A percentile compares a stretch with the other conserved stretches of the same genome.
Evolutionary conservation across 345 rosid species (phyloP).

Genomic region (Citrus reticulata): DNA sequence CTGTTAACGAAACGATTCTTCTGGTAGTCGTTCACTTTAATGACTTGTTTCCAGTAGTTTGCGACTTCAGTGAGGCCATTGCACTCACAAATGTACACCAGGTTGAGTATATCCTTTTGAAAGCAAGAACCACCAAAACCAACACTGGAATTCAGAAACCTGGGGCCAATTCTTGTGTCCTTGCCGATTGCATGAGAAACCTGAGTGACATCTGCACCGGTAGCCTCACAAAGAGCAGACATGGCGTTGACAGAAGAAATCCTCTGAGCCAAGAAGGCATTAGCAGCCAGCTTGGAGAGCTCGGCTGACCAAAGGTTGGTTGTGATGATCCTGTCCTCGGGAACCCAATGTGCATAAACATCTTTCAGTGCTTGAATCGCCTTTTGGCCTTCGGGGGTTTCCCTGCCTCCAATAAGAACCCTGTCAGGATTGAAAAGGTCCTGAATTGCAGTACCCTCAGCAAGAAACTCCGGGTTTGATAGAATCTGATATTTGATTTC

Average conservation of each 20-base stretch:
- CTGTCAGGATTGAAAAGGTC: constrained; percentile 74
- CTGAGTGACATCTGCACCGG: constrained; percentile 71
- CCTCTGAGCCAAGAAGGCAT: constrained; percentile 84
- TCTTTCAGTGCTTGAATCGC: constrained; percentile 62
- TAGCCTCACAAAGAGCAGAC: constrained; percentile 86
- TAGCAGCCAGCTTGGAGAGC: constrained; percentile 85
- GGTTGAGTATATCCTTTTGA: constrained; percentile 73
- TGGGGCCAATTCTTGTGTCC: constrained; percentile 72
- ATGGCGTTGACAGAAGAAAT: constrained; percentile 84
- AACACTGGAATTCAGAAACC: constrained; percentile 78
- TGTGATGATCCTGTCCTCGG: constrained; percentile 54
- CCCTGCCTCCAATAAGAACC: constrained; percentile 82
- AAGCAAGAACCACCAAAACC: constrained; percentile 92
- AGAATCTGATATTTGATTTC: constrained; percentile 83
- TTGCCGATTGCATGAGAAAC: constrained; percentile 71
- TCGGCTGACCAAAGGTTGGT: constrained; percentile 93
- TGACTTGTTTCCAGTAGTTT: constrained; percentile 77
- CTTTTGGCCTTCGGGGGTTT: constrained; percentile 61
- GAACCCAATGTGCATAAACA: constrained; percentile 87
- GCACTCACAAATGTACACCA: constrained; percentile 80
- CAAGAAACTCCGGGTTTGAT: constrained; percentile 86
- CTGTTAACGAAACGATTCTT: constrained; percentile 71
- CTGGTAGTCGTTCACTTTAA: constrained; percentile 77
- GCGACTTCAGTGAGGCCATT: constrained; percentile 77
- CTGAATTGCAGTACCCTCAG: constrained; percentile 77